Evolutionary conservation across 495 filamentous ascomycete species (phyloP), one percentile per base, ranked within the genome.

Genomic region (Penicillium alfredii): DNA sequence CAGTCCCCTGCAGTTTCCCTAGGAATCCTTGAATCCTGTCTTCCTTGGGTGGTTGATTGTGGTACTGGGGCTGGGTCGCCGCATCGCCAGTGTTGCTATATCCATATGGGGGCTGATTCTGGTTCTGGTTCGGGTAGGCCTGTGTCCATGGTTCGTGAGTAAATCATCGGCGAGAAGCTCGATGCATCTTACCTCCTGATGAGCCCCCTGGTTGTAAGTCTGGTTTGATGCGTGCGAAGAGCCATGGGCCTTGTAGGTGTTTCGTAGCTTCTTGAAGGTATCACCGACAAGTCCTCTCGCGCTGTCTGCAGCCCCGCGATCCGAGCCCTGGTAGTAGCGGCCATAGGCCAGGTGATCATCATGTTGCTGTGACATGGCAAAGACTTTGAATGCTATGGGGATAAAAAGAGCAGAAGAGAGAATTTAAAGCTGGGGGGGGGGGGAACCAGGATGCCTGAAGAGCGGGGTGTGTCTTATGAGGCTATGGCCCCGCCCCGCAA

Each of bases 271-370:
- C 49, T 68, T 64, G 56, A 72, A 69, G 34, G 74, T 67, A 40
- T 76, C 74, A 20, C 73, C 67, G 17, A 74, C 58, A 12, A 79
- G 55, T n/a, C 74, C 72, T 24, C 73, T 52, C 14, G 71, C 61
- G 23, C 56, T 55, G 18, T 68, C 55, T 24, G 38, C 32, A 27
- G 55, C 45, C 12, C 60, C 55, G 16, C 53, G 44, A 33, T 55
- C 36, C 19, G 53, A 38, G n/a, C 39, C 42, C 18, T 56, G 51
- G 42, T 74, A 64, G 38, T 75, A 74, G 11, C 69, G 65, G 53
- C 75, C 75, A 49, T 79, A 79, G 29, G 74, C 76, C 52, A 79
- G 47, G 12, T 50, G 49, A 43, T 78, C 72, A 45, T 77, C 66
- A 19, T 45, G 33, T 27, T 51, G 49, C 13, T 61, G 42, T 18